Evolutionary conservation across 2,329 filamentous ascomycete species (phyloP).

Genomic region (Fusarium xylarioides): DNA sequence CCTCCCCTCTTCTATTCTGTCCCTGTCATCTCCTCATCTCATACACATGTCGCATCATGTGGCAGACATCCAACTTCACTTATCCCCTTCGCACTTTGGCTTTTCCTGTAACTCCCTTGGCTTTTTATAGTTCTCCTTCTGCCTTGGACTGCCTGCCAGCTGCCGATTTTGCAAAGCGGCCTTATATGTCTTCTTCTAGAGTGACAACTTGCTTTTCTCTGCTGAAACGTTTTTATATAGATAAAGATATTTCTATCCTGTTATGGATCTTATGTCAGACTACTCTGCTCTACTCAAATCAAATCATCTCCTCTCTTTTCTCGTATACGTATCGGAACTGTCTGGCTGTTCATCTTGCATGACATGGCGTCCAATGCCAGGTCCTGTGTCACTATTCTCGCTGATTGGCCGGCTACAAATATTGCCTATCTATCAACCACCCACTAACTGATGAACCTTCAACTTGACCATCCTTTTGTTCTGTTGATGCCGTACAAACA

Average conservation of each 20-base stretch:
- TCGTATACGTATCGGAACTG: background rate
- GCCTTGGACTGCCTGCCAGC: background rate
- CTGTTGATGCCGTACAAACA: background rate
- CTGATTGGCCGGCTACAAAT: conserved; percentile 38
- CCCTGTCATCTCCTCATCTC: background rate
- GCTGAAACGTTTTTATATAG: background rate
- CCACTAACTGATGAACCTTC: background rate
- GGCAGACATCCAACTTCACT: background rate
- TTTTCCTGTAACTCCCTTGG: background rate
- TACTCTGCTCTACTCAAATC: background rate
- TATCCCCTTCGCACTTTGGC: conserved; percentile 1
- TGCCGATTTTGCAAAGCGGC: background rate
- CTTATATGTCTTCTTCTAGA: background rate
- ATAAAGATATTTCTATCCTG: background rate
- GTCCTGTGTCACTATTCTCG: conserved; percentile 6
- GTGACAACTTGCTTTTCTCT: background rate
- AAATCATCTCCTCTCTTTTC: background rate
- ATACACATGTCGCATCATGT: background rate
- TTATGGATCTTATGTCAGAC: background rate
- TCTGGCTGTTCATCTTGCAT: background rate
- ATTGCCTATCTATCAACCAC: background rate
- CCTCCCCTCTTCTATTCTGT: background rate
- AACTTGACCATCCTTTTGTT: background rate
- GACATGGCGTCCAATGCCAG: conserved; percentile 2
- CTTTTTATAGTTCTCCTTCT: background rate